phyloP scores from a whole-genome alignment of 192 early-diverging fungal species.

The Obelidium mucronatum region DNA sequence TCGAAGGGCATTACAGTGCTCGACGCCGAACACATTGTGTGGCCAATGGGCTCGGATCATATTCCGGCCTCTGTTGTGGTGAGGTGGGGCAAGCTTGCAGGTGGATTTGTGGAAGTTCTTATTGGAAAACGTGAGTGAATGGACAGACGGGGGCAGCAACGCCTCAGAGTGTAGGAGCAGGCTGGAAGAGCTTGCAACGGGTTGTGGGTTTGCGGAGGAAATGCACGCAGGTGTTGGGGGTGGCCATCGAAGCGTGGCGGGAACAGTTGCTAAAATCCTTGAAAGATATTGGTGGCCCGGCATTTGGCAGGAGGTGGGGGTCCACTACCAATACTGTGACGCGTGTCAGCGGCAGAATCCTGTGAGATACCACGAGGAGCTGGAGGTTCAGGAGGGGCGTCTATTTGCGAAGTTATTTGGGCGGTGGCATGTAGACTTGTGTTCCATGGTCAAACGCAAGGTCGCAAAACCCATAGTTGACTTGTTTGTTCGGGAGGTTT shows the following conservation, averaged over 20 bases:
- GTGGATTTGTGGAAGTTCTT: too few relatives aligned
- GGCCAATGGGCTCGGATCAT: not conserved
- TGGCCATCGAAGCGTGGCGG: not conserved
- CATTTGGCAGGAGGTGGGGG: not conserved
- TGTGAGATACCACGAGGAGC: not conserved
- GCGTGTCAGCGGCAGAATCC: not conserved
- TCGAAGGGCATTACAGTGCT: not conserved
- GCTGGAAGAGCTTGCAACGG: not conserved
- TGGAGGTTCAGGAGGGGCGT: not conserved
- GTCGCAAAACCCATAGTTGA: not conserved
- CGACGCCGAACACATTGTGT: not conserved
- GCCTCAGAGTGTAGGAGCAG: too few relatives aligned
- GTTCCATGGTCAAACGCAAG: conserved; percentile 38
- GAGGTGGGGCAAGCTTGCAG: too few relatives aligned
- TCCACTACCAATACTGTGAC: not conserved
- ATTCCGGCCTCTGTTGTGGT: not conserved
- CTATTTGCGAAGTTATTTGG: not conserved
- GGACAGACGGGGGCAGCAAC: too few relatives aligned
- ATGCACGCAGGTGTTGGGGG: not conserved
- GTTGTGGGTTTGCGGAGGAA: not conserved
- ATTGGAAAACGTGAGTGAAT: too few relatives aligned
- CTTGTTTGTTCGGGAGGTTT: not conserved
- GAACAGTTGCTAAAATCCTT: not conserved
- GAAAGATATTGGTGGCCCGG: not conserved
- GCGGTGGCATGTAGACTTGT: not conserved